A percentile compares a stretch with the other conserved stretches of the same genome.
These are phyloP conservation scores for Rhizoctonia solani DNA, from an alignment of 1,284 basidiomycete species.

Conservation along the genomic window DNA sequence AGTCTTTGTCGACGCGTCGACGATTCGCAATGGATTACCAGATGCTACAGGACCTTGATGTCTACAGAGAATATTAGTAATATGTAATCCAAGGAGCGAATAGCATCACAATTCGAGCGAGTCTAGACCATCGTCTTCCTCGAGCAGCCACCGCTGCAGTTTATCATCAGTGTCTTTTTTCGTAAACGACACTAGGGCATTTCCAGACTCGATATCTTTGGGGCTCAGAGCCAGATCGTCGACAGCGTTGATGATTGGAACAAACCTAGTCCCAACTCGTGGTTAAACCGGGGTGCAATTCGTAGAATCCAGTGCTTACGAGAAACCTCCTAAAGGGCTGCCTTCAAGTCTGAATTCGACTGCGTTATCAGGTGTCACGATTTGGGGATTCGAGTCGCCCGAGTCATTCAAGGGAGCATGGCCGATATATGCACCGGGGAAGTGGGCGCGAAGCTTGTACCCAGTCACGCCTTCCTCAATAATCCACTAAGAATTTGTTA, in stretches of 20 bases:
- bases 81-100: background rate
- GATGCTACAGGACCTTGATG: slow-evolving; percentile 1
- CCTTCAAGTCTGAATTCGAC: background rate
- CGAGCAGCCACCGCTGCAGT: slow-evolving; percentile 7
- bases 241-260: background rate
- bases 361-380: background rate
- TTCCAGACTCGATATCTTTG: background rate
- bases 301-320: background rate
- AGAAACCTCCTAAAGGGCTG: background rate
- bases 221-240: background rate
- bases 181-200: background rate
- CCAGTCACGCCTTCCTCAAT: slow-evolving; percentile 14
- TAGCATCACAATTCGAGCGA: background rate
- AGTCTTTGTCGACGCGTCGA: background rate
- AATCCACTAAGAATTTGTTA: slow-evolving; percentile 20
- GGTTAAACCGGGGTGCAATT: background rate
- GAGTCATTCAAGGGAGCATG: background rate
- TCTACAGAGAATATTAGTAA: background rate
- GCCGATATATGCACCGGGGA: slow-evolving; percentile 9
- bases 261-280: background rate
- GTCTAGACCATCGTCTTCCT: slow-evolving; percentile 12
- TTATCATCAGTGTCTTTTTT: background rate
- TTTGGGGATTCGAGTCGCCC: background rate
- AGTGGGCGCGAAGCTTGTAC: slow-evolving; percentile 6
- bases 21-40: background rate